These are phyloP conservation scores for Gossypium gossypioides DNA, from an alignment of 441 rosid genomes.

Conservation along the genomic window DNA sequence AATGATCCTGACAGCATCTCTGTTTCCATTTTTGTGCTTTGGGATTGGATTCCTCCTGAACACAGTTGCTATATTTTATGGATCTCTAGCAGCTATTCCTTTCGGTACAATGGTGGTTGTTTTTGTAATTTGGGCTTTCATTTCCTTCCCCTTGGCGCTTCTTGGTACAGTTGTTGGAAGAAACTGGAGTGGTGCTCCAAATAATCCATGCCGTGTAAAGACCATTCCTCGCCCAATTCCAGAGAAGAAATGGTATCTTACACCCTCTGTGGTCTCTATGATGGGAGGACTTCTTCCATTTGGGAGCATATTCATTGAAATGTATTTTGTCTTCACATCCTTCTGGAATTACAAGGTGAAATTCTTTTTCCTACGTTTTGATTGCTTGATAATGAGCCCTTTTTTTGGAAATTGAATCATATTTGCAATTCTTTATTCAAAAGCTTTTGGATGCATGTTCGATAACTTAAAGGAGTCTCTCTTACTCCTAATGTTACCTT, in stretches of 20 bases:
- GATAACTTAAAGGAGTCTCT: neutral
- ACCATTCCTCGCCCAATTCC: slow-evolving; percentile 96
- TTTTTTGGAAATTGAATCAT: neutral
- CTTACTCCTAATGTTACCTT: neutral
- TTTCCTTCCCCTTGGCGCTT: slow-evolving; percentile 95
- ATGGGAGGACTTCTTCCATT: slow-evolving; percentile 95
- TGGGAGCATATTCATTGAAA: slow-evolving; percentile 94
- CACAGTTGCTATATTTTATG: slow-evolving; percentile 82
- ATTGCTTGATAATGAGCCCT: neutral
- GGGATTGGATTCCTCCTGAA: slow-evolving; percentile 84
- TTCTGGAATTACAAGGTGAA: slow-evolving; percentile 97
- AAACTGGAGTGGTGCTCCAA: slow-evolving; percentile 94
- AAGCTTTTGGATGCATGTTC: neutral
- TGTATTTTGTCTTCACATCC: slow-evolving; percentile 92
- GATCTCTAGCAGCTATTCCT: slow-evolving; percentile 93
- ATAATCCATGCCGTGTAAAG: slow-evolving; percentile 95
- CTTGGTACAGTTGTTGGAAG: slow-evolving; percentile 94
- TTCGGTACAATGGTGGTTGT: slow-evolving; percentile 97
- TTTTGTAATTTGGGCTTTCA: slow-evolving; percentile 88
- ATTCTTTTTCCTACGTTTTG: neutral
- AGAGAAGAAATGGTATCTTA: slow-evolving; percentile 94
- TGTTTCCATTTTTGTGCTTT: slow-evolving; percentile 88
- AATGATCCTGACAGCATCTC: slow-evolving; percentile 85
- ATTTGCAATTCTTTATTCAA: neutral
- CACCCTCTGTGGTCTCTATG: slow-evolving; percentile 81